phyloP scores from a whole-genome alignment of 2,329 filamentous ascomycete genomes.

The Epichloe typhina region DNA sequence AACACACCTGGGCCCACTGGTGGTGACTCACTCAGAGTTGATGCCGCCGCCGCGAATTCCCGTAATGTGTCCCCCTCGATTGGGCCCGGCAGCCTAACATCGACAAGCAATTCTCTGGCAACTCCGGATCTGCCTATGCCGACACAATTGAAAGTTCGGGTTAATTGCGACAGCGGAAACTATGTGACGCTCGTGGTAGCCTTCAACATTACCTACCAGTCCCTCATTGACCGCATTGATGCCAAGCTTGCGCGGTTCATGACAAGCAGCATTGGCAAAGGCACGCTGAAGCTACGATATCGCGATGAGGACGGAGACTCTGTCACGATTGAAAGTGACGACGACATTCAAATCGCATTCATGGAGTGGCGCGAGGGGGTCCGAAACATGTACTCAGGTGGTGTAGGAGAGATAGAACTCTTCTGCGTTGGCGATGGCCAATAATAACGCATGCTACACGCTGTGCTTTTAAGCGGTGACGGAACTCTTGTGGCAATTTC shows the following conservation, averaged over 20 bases:
- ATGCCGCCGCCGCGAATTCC: slow-evolving; percentile 24
- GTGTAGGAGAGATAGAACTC: slow-evolving; percentile 80
- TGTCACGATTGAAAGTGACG: slow-evolving; percentile 87
- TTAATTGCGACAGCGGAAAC: slow-evolving; percentile 74
- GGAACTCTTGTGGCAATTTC: neutral
- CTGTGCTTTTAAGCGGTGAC: neutral
- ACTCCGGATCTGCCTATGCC: slow-evolving; percentile 41
- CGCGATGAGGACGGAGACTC: slow-evolving; percentile 85
- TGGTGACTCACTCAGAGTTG: slow-evolving; percentile 24
- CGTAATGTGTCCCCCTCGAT: slow-evolving; percentile 35
- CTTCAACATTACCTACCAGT: slow-evolving; percentile 89
- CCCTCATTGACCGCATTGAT: slow-evolving; percentile 88
- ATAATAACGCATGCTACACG: neutral
- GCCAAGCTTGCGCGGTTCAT: slow-evolving; percentile 85
- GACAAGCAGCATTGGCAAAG: slow-evolving; percentile 67
- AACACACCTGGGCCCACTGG: slow-evolving; percentile 25
- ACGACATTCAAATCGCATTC: slow-evolving; percentile 92
- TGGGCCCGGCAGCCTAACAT: slow-evolving; percentile 19
- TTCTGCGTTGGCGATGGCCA: slow-evolving; percentile 51
- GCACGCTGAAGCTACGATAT: slow-evolving; percentile 78
- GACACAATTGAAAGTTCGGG: slow-evolving; percentile 87
- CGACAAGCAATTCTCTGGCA: slow-evolving; percentile 17
- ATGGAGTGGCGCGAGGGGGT: slow-evolving; percentile 77
- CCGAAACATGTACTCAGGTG: slow-evolving; percentile 43
- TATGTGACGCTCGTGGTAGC: slow-evolving; percentile 93